These are phyloP conservation scores for Knufia petricola DNA, from an alignment of 2,329 filamentous ascomycete genomes.

Conservation along the genomic window DNA sequence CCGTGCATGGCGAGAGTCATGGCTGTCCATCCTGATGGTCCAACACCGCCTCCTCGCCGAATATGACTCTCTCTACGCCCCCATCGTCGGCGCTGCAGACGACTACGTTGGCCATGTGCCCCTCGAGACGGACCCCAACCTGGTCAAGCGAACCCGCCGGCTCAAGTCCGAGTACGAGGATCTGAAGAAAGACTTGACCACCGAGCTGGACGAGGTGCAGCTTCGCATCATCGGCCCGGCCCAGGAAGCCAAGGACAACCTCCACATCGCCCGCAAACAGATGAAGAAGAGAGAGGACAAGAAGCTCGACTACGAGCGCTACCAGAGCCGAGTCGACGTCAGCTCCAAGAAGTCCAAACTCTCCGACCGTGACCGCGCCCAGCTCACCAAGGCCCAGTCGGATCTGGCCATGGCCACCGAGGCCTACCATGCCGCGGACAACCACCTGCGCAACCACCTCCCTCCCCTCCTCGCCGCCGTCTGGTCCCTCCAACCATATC, in stretches of 20 bases:
- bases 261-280: constrained; percentile 66
- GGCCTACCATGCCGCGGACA: constrained; percentile 66
- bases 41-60: constrained; percentile 59
- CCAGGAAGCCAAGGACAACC: constrained; percentile 55
- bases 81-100: constrained; percentile 58
- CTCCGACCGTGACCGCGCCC: constrained; percentile 62
- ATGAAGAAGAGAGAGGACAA: constrained; percentile 80
- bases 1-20: constrained; percentile 68
- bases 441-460: constrained; percentile 60
- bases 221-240: constrained; percentile 59
- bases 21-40: constrained; percentile 60
- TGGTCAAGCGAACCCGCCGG: constrained; percentile 54
- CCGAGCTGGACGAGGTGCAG: constrained; percentile 64
- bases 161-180: constrained; percentile 61
- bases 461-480: constrained; percentile 61
- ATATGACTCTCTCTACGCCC: constrained; percentile 65
- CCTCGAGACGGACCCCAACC: constrained; percentile 51
- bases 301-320: constrained; percentile 72
- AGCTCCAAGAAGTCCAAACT: constrained; percentile 60
- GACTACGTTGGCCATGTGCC: constrained; percentile 47
- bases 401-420: constrained; percentile 58
- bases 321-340: constrained; percentile 60
- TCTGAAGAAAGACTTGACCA: constrained; percentile 59
- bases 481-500: constrained; percentile 63
- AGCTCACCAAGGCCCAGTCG: constrained; percentile 59